Evolutionary conservation across 306 rosid genomes (phyloP), one percentile per base, ranked within the genome.

Genomic region (Hippophae tibetana): DNA sequence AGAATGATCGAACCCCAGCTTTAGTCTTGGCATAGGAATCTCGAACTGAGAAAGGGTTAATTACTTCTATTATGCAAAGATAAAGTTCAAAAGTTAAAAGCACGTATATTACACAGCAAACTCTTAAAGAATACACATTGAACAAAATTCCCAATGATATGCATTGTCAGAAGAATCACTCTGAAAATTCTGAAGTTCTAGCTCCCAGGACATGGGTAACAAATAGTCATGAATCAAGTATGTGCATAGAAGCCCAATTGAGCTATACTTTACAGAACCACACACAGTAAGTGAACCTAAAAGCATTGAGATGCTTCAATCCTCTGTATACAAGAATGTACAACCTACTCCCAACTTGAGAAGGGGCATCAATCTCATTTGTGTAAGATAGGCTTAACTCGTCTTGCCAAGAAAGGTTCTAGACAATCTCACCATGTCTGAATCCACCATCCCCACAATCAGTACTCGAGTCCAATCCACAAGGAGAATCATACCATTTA

Each of bases 401-500:
- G 40, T 75, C 65, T 74, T 75, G 47, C 72, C 72, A 64, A 74
- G 79, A 72, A 72, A 61, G 31, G 46, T 8, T 27, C 77, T 87
- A 92, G 59, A 85, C 87, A 78, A 92, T 87, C 77, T 81, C 99
- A 60, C 83, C 99, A 52, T 83, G 92, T 75, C 82, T 81, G 72
- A 92, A 87, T 69, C 81, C 85, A 72, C 81, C 74, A 73, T 93
- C 97, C 64, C 84, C 97, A 57, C 97, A 93, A 69, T 88, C 97
- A 38, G 90, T 81, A 72, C 78, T 75, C 12, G 95, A 77, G 78
- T 89, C 95, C 83, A 93, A 78, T 58, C 84, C 90, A 77, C 99
- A 93, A 61, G 99, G 97, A 77, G 97, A 88, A 80, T 93, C 99
- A 54, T 82, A 93, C 99, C 99, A 93, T 75, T 93, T 93, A 60